Base-by-base conservation (phyloP, 2,329 filamentous ascomycete genomes). In the Colletotrichum orbiculare region DNA sequence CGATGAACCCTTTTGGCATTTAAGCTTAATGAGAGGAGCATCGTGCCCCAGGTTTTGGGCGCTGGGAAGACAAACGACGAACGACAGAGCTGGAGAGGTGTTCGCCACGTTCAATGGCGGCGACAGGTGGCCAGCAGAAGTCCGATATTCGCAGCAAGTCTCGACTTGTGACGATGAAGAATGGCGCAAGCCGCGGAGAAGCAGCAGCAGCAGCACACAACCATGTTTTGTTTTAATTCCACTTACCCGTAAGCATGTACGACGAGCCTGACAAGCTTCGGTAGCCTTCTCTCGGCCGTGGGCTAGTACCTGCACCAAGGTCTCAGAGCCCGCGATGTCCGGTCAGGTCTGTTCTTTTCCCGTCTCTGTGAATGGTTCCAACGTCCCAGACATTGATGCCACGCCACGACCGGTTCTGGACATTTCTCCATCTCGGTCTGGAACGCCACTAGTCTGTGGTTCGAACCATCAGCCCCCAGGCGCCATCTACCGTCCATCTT, bases 1-100 rank as follows among this genome's bases (percentile, higher is more conserved):
- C 48, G 13, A 33, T 34, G 39, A 45, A 35, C 49, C 11, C 46
- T 52, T 58, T 54, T 25, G 49, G 46, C 58, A 53, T 65, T 65
- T 65, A 65, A 65, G 62, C 62, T 65, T 65, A 65, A 62, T 38
- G 25, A 33, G 46, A 65, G 52, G 57, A 37, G 35, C 46, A 41
- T 25, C 25, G 17, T 4, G 35, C 12, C 52, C 62, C 46, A 33
- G 41, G 12, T 6, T 25, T 25, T 25, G 25, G 25, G 25, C 25
- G 25, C 25, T 53, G 46, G 41, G 12, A 45, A 62, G 13, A 25
- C 35, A 15, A 13, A 63, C 15, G 17, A 10, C 39, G 42, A 17
- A 6, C 15, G 34, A 3, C 13, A 17, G n/a, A 46, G 25, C 25
- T 25, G 25, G 25, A 25, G 25, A 25, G 25, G 25, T 25, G 25